phyloP scores from a whole-genome alignment of 192 early-diverging fungal species.

The Tieghemiomyces parasiticus region DNA sequence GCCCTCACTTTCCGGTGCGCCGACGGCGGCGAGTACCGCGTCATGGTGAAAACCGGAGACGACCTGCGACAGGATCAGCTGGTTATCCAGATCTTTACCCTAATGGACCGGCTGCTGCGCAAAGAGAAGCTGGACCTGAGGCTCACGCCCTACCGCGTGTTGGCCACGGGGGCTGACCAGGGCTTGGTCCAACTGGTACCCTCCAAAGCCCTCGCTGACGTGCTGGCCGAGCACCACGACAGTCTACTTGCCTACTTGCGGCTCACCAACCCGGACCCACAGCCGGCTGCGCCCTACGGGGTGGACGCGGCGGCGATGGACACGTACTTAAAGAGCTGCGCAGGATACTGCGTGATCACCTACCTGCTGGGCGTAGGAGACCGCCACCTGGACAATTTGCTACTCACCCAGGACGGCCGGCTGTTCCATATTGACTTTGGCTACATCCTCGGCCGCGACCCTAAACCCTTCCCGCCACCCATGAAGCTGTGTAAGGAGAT shows the following conservation, averaged over 20 bases:
- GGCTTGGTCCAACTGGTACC: constrained; percentile 91
- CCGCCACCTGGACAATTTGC: constrained; percentile 91
- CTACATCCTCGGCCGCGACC: constrained; percentile 95
- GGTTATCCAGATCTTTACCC: constrained; percentile 90
- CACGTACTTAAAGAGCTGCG: constrained; percentile 89
- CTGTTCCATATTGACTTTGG: constrained; percentile 99
- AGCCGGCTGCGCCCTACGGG: constrained; percentile 38
- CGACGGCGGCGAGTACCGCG: constrained; percentile 80
- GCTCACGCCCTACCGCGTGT: constrained; percentile 87
- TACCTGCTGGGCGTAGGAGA: constrained; percentile 97
- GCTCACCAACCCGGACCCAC: constrained; percentile 50
- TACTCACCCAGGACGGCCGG: constrained; percentile 72
- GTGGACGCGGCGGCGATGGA: constrained; percentile 73
- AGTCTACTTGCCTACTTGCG: constrained; percentile 71
- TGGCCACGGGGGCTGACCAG: constrained; percentile 89
- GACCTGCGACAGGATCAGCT: constrained; percentile 96
- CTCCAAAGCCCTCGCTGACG: constrained; percentile 75
- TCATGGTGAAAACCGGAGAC: constrained; percentile 97
- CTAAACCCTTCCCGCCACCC: constrained; percentile 98
- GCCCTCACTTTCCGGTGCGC: constrained; percentile 66
- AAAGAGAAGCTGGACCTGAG: constrained; percentile 94
- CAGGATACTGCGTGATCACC: constrained; percentile 98
- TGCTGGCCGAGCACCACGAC: constrained; percentile 74
- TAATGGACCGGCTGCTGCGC: constrained; percentile 89
- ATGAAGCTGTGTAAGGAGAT: constrained; percentile 99